Conservation (phyloP, 495 filamentous ascomycete species). For the Aspergillus asperescens region DNA sequence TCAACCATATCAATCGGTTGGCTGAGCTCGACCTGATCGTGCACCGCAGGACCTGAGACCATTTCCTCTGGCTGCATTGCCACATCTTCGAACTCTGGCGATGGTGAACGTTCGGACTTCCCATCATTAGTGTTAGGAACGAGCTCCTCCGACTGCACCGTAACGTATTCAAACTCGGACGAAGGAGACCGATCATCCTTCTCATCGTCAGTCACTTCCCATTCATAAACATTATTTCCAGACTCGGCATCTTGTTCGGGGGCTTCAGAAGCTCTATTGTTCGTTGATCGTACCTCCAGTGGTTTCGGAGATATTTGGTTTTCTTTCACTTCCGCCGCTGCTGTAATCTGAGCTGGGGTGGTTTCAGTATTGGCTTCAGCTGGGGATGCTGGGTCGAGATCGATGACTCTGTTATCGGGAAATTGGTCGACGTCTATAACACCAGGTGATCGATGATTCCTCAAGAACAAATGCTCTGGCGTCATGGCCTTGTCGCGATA, state of each 20-base stretch:
- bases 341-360: not conserved
- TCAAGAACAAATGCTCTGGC: slow-evolving; percentile 36
- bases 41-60: not conserved
- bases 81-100: slow-evolving; percentile 53
- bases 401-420: slow-evolving; percentile 35
- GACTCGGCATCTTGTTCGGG: not conserved
- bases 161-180: not conserved
- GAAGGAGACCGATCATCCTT: slow-evolving; percentile 29
- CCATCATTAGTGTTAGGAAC: not conserved
- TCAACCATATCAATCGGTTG: slow-evolving; percentile 27
- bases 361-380: slow-evolving; percentile 12
- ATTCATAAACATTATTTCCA: not conserved
- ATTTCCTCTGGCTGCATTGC: slow-evolving; percentile 8
- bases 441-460: slow-evolving; percentile 36
- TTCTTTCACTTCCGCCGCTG: not conserved
- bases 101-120: slow-evolving; percentile 34
- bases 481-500: slow-evolving; percentile 21
- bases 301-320: not conserved
- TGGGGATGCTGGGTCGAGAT: slow-evolving; percentile 38
- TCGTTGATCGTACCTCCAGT: not conserved
- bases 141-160: not conserved
- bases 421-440: slow-evolving; percentile 43
- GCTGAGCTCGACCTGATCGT: slow-evolving; percentile 22
- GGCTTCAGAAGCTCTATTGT: not conserved
- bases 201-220: slow-evolving; percentile 5